phyloP scores from a whole-genome alignment of 257 asterid species.

The Solanum sejunctum region DNA sequence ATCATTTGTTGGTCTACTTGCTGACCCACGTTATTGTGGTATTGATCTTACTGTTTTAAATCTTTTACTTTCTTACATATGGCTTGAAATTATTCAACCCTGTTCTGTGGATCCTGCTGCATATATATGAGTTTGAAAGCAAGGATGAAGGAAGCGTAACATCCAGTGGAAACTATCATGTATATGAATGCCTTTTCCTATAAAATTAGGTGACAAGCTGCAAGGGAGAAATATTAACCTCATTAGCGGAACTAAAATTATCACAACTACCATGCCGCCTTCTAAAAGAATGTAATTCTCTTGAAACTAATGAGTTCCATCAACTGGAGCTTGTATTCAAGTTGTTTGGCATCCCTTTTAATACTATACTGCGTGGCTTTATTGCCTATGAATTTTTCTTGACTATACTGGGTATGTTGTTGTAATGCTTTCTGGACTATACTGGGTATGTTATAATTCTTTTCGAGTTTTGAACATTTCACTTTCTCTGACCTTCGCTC shows the following conservation, averaged over 20 bases:
- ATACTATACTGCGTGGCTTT: background rate
- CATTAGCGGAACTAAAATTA: background rate
- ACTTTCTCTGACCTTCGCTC: background rate
- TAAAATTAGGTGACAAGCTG: background rate
- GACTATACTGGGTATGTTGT: background rate
- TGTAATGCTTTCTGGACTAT: background rate
- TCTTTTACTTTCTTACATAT: background rate
- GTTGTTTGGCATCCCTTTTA: background rate
- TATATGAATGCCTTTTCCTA: background rate
- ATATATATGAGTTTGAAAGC: background rate
- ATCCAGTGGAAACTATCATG: background rate
- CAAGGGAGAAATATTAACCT: background rate
- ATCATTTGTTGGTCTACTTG: conserved; percentile 90
- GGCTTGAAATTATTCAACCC: background rate
- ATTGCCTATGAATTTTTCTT: background rate
- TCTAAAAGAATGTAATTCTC: background rate
- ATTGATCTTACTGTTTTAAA: background rate
- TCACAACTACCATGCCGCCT: background rate
- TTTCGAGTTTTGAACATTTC: background rate
- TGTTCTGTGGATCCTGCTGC: background rate
- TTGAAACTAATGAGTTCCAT: background rate
- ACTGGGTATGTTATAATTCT: background rate
- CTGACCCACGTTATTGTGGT: conserved; percentile 92
- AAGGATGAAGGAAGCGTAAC: background rate
- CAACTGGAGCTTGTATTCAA: background rate